Percentiles rank a stretch among this genome's conserved stretches.
Conservation (phyloP, 2,329 filamentous ascomycete species). For the Sordariomycetes sp. region DNA sequence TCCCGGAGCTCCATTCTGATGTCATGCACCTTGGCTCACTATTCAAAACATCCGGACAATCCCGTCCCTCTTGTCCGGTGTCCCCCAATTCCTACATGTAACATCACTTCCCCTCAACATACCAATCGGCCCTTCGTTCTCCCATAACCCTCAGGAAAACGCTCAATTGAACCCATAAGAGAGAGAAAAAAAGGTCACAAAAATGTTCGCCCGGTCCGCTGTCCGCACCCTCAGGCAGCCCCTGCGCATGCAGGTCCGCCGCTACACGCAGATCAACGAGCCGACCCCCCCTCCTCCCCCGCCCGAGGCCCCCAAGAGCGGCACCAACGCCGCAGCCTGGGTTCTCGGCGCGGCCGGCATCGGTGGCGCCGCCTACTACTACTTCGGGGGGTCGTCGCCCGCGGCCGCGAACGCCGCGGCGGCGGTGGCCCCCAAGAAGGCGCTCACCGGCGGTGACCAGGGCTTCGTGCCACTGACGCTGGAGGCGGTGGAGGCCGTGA, state of each 20-base stretch:
- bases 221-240: conserved; percentile 48
- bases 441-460: conserved; percentile 75
- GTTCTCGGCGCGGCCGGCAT: conserved; percentile 44
- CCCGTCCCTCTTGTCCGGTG: background rate
- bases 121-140: background rate
- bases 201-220: conserved; percentile 54
- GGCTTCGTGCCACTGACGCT: conserved; percentile 77
- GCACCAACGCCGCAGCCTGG: conserved; percentile 47
- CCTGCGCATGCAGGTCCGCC: conserved; percentile 38
- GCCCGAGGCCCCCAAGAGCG: conserved; percentile 31
- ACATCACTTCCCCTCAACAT: background rate
- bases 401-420: conserved; percentile 41
- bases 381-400: conserved; percentile 22
- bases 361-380: conserved; percentile 45
- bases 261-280: conserved; percentile 55
- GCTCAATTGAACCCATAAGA: background rate
- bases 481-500: conserved; percentile 64
- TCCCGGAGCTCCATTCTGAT: background rate
- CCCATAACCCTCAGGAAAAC: background rate
- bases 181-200: background rate
- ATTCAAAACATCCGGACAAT: background rate
- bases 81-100: background rate
- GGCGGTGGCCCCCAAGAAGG: conserved; percentile 28
- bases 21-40: background rate
- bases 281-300: conserved; percentile 30